Conservation (phyloP, 75 land plant genomes). For the Picea glauca region DNA sequence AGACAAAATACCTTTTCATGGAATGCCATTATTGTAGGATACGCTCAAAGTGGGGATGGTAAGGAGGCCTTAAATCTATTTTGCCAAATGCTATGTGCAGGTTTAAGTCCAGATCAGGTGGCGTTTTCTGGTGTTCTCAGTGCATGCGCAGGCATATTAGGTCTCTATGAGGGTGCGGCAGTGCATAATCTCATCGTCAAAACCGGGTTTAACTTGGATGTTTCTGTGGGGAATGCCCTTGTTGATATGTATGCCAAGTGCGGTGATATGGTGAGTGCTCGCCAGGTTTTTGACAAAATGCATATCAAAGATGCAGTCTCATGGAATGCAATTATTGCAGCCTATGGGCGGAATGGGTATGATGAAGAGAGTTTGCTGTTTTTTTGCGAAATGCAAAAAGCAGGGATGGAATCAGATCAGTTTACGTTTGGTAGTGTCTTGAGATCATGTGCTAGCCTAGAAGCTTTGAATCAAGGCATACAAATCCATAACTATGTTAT, state of each 20-base stretch:
- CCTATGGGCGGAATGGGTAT: constrained; percentile 19
- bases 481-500: constrained; percentile 21
- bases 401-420: constrained; percentile 20
- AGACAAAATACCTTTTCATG: constrained; percentile 44
- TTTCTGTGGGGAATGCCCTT: constrained; percentile 23
- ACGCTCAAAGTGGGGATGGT: constrained; percentile 17
- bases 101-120: constrained; percentile 18
- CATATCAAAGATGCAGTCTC: constrained; percentile 25
- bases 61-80: constrained; percentile 23
- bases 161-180: constrained; percentile 11
- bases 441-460: constrained; percentile 22
- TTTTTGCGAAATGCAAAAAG: constrained; percentile 25
- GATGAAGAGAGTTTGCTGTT: constrained; percentile 14
- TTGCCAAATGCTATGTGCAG: constrained; percentile 15
- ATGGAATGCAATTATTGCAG: constrained; percentile 41
- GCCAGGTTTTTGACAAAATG: not conserved
- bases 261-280: constrained; percentile 9
- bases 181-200: constrained; percentile 19
- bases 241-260: constrained; percentile 38
- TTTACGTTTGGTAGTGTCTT: constrained; percentile 32
- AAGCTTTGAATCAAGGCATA: constrained; percentile 14
- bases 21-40: constrained; percentile 32
- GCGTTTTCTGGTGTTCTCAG: constrained; percentile 22
- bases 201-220: constrained; percentile 8
- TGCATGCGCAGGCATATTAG: constrained; percentile 11